Base-by-base conservation (phyloP, 108 stramenopile genomes). In the Nitzschia putrida region DNA sequence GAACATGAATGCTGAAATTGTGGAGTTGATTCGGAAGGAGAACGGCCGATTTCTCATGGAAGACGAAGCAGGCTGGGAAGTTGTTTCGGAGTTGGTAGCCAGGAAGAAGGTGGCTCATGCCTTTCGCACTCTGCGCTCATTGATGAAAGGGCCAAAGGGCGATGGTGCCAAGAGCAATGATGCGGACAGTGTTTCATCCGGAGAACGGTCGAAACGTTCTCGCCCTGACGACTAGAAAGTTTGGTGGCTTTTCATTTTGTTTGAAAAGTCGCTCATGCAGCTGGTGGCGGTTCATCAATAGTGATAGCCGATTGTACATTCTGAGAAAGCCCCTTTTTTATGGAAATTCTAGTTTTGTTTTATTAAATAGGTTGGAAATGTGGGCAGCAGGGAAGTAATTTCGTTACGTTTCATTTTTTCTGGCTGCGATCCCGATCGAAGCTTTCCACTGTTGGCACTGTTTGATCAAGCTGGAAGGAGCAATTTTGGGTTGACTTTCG, bases 41-140 rank as follows among this genome's bases (percentile, higher is more conserved):
- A 49, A 23, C 5, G 68, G 68, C 24, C 34, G 73, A 12, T 74
- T 74, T 24, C 51, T 74, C 8, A 67, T 61, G 40, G 73, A 74
- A 16, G 68, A 68, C 16, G 68, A 55, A 16, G 44, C 25, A 16
- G 41, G 68, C 3, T 68, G 68, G 68, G 68, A 44, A 21, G 25
- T 34, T 43, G 51, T 68, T 21, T 2, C 50, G 0, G 68, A 68
- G 25, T 43, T 34, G 11, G 54, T 37, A 8, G 55, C 56, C 9
- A 18, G 68, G 21, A 10, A 53, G 25, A 68, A 68, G 13, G 55
- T 68, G 18, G 50, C 68, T n/a, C 50, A 53, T 26, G 52, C 68
- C 9, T 68, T 68, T 44, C 54, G 68, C 1, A 45, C 41, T 0
- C 26, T 44, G 8, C 53, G 68, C 2, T 12, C 14, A 37, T 18